A percentile compares a stretch with the other conserved stretches of the same genome.
Evolutionary conservation across 2,329 filamentous ascomycete genomes (phyloP).

Genomic region (Beauveria brongniartii): DNA sequence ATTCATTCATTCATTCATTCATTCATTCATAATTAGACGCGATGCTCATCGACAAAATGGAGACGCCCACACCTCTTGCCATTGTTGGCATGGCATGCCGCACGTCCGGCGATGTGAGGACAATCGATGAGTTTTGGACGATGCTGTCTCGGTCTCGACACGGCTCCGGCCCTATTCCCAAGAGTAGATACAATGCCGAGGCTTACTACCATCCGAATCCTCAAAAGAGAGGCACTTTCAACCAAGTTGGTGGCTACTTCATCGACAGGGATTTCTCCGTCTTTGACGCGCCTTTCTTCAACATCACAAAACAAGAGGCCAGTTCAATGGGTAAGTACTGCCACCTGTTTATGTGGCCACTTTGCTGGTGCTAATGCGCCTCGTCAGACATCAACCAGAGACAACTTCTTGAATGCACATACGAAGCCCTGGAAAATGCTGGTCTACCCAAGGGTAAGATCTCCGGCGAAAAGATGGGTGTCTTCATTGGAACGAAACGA

Average conservation of each 20-base stretch:
- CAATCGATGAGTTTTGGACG: conserved; percentile 36
- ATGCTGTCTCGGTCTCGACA: conserved; percentile 31
- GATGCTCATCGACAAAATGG: not conserved
- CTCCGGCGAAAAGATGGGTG: conserved; percentile 39
- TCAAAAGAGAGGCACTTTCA: conserved; percentile 32
- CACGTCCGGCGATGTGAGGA: conserved; percentile 34
- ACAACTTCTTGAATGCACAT: conserved; percentile 43
- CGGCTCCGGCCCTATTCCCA: conserved; percentile 34
- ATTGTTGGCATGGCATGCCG: conserved; percentile 41
- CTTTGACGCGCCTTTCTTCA: conserved; percentile 47
- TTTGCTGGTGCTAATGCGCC: not conserved
- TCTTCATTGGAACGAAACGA: conserved; percentile 40
- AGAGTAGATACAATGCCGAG: conserved; percentile 38
- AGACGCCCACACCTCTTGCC: conserved; percentile 28
- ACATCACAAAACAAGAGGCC: conserved; percentile 42
- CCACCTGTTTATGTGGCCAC: not conserved
- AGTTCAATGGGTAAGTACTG: conserved; percentile 32
- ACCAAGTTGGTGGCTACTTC: conserved; percentile 31
- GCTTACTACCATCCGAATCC: conserved; percentile 35
- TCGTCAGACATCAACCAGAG: conserved; percentile 43
- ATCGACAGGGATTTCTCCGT: conserved; percentile 36
- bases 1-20: not conserved
- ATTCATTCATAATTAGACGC: not conserved
- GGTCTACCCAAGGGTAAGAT: conserved; percentile 35
- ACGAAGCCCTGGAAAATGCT: conserved; percentile 46